A percentile compares a stretch with the other conserved stretches of the same genome.
Conservation (phyloP, 1,284 basidiomycete genomes). For the Naganishia sp. region DNA sequence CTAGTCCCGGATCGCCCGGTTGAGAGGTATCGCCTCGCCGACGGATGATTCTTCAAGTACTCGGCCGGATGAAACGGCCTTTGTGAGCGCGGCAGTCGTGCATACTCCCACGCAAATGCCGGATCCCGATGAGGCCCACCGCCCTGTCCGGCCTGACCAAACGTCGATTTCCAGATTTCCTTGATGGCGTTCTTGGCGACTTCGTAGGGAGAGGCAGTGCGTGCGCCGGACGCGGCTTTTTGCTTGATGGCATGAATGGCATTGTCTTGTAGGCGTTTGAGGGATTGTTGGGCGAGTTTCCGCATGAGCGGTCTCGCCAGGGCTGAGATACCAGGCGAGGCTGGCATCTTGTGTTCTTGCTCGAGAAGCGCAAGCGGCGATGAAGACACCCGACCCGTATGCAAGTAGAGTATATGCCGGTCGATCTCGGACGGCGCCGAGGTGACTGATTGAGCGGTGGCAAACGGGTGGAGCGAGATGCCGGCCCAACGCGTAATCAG, state of each 20-base stretch:
- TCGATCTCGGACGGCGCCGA: constrained; percentile 9
- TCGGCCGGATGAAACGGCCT: constrained; percentile 24
- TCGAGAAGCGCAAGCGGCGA: not conserved
- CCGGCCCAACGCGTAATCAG: constrained; percentile 16
- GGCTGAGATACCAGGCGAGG: constrained; percentile 22
- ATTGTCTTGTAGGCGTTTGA: constrained; percentile 25
- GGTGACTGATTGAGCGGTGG: not conserved
- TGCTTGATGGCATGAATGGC: constrained; percentile 27
- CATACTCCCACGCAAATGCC: constrained; percentile 25
- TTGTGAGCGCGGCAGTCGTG: constrained; percentile 15
- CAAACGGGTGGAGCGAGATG: constrained; percentile 15
- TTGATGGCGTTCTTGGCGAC: constrained; percentile 20
- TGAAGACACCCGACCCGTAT: not conserved
- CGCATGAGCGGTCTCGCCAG: constrained; percentile 27
- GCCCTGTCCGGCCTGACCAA: constrained; percentile 16
- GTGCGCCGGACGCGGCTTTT: constrained; percentile 13
- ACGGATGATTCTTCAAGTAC: constrained; percentile 12
- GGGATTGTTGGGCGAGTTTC: constrained; percentile 20
- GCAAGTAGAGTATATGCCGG: not conserved
- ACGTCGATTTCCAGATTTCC: constrained; percentile 29
- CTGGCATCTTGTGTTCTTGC: constrained; percentile 13
- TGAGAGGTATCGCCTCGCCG: constrained; percentile 7
- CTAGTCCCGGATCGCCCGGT: not conserved
- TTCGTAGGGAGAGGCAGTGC: constrained; percentile 25
- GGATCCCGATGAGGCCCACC: constrained; percentile 6